Evolutionary conservation across 306 rosid species (phyloP), one percentile per base, ranked within the genome.

Genomic region (Cucumis hystrix): DNA sequence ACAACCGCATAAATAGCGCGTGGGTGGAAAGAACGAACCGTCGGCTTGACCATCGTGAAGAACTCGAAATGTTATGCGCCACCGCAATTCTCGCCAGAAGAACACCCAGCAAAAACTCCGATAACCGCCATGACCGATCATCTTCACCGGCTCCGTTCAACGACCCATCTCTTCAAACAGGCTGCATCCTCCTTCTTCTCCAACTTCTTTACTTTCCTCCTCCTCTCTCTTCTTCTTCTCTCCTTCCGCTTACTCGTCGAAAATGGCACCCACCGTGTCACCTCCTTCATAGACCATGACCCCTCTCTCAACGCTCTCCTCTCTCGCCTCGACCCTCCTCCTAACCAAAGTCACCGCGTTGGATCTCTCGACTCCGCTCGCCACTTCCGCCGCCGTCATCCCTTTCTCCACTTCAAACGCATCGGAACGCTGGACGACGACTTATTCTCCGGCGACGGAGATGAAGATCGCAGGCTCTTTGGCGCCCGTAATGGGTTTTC

Each of bases 391-490:
- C 92, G 91, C 3, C 79, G 83, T 12, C 76, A 84, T 23, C 97
- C 97, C 2, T 90, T 92, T 14, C 95, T 95, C 1, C 97, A 92
- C 75, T 93, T 92, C 68, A 88, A 97, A 59, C 90, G 96, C 0
- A 91, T 90, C 45, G 93, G 93, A 65, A 90, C 97, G 87, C 89
- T 95, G 35, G 97, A 92, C 17, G 98, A 89, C 2, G 96, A 92
- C 70, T 89, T 92, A 68, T 94, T 92, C 89, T 87, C 97, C 68
- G 96, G 92, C 5, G 98, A 89, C 28, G 97, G 91, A 51, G 90
- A 86, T 61, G 92, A 87, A 4, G 92, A 87, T 9, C 89, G 93
- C 21, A 59, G 79, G 61, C 80, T 89, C 14, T 87, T 91, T 40
- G 94, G 94, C 17, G 72, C 90, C 43, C 78, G 78, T 17, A 74